Percentiles rank a stretch among this genome's conserved stretches.
phyloP scores from a whole-genome alignment of 106 monocot genomes.

The Posidonia australis region DNA sequence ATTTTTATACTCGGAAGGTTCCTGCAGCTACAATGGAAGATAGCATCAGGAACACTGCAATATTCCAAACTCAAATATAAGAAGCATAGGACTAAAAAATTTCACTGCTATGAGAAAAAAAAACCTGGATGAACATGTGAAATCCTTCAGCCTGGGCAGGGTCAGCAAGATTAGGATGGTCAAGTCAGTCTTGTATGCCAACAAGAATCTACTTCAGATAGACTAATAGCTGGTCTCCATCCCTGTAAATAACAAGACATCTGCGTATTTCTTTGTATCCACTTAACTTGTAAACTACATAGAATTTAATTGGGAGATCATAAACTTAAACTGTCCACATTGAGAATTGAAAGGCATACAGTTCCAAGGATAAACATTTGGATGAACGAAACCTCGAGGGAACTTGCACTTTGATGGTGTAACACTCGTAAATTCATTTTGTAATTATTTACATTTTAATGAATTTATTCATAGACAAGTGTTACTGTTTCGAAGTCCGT shows the following conservation, averaged over 20 bases:
- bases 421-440: too few relatives aligned
- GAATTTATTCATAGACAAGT: too few relatives aligned
- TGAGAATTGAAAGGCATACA: constrained; percentile 86
- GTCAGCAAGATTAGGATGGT: constrained; percentile 83
- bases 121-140: constrained; percentile 82
- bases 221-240: constrained; percentile 94
- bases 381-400: constrained; percentile 83
- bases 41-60: neutral
- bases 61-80: neutral
- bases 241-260: constrained; percentile 32
- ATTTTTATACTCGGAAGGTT: constrained; percentile 25
- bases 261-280: neutral
- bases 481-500: too few relatives aligned
- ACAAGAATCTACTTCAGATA: constrained; percentile 93
- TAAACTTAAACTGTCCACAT: constrained; percentile 61
- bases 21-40: constrained; percentile 15
- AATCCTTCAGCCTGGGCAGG: constrained; percentile 94
- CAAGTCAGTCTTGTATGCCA: constrained; percentile 89
- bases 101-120: too few relatives aligned
- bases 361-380: constrained; percentile 85
- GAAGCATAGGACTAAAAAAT: neutral
- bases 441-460: too few relatives aligned
- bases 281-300: neutral
- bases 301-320: neutral
- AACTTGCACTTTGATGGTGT: constrained; percentile 94